A percentile compares a stretch with the other conserved stretches of the same genome.
Conservation (phyloP, 2,329 filamentous ascomycete species). For the Erysiphe neolycopersici region DNA sequence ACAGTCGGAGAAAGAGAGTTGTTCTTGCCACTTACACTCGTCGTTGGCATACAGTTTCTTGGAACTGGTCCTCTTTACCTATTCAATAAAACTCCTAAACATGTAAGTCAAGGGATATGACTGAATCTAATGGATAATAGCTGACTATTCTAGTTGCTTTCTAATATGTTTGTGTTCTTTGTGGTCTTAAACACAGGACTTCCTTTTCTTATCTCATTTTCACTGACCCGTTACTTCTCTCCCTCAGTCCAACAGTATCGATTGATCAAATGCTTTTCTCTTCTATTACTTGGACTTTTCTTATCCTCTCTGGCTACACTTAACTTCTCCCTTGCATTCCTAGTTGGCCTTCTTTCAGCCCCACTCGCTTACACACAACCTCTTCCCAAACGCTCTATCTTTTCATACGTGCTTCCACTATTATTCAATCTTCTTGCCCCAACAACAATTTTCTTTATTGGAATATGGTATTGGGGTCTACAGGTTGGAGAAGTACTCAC, state of each 20-base stretch:
- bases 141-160: slow-evolving; percentile 23
- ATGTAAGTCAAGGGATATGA: slow-evolving; percentile 19
- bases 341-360: slow-evolving; percentile 52
- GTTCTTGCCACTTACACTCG: slow-evolving; percentile 45
- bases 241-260: slow-evolving; percentile 44
- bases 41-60: slow-evolving; percentile 46
- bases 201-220: slow-evolving; percentile 26
- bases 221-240: slow-evolving; percentile 23
- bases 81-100: slow-evolving; percentile 49
- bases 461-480: slow-evolving; percentile 20
- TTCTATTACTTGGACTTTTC: slow-evolving; percentile 78
- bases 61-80: slow-evolving; percentile 59
- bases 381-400: slow-evolving; percentile 15
- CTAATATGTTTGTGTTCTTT: slow-evolving; percentile 31
- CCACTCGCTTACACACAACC: slow-evolving; percentile 53
- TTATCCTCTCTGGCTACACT: slow-evolving; percentile 80
- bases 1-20: slow-evolving; percentile 23
- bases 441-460: slow-evolving; percentile 23
- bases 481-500: slow-evolving; percentile 32
- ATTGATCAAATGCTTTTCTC: slow-evolving; percentile 68
- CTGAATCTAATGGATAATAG: not conserved
- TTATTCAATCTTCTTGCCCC: slow-evolving; percentile 36
- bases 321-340: slow-evolving; percentile 76
- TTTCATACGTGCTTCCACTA: slow-evolving; percentile 19
- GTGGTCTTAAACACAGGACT: slow-evolving; percentile 25